Base-by-base conservation (phyloP, 2,329 filamentous ascomycete species). In the Talaromyces piceae region DNA sequence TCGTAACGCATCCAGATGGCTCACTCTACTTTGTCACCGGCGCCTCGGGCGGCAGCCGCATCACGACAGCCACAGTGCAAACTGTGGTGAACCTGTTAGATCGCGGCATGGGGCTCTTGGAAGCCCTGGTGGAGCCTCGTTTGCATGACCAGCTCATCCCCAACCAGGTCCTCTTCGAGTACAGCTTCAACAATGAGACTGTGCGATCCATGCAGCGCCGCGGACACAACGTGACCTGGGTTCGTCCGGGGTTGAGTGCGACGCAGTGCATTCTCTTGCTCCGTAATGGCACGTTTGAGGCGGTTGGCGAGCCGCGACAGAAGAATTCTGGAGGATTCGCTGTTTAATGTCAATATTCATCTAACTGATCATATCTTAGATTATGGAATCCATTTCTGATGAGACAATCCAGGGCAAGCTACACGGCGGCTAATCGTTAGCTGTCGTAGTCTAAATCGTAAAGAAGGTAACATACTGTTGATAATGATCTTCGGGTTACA, bases 71-170 rank as follows among this genome's bases (percentile, higher is more conserved):
- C 3, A 91, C 86, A 0, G 77, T 88, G 6, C 87, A 89, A 63
- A 83, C 83, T 33, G 71, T 90, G 4, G 84, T 87, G 70, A 80
- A 88, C 61, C 76, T 88, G 5, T 71, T 95, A 2, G 85, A 91
- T 60, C 77, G 81, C 55, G 73, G 74, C 12, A 73, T 83, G 67
- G 80, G 77, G 0, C 75, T 83, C 4, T 67, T 71, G 0, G 72
- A 85, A 47, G 86, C 88, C 0, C 73, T 94, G 12, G 74, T 73
- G 0, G 67, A 78, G 60, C 86, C 86, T 0, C 75, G 90, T 7
- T 70, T 94, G 20, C 90, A 95, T 62, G 88, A 95, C 63, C 90
- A 95, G 69, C 73, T 95, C 8, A 74, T 89, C 49, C 90, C 89
- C 0, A 84, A 89, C 59, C 69, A 71, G 45, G 77, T 83, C 1